Evolutionary conservation across 2,329 filamentous ascomycete species (phyloP).

Genomic region (Calonectria henricotiae): DNA sequence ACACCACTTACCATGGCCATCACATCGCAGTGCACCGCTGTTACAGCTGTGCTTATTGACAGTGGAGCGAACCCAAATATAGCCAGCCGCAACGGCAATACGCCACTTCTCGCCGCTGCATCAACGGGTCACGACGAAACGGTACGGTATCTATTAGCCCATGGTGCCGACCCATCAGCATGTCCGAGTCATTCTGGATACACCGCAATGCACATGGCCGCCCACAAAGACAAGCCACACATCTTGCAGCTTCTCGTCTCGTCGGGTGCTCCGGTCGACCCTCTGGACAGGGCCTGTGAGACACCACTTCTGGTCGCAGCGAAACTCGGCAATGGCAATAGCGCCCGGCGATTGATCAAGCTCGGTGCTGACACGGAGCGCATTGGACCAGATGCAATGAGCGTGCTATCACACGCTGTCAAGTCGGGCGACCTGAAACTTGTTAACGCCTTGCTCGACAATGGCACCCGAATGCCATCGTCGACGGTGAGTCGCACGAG

Average conservation of each 20-base stretch:
- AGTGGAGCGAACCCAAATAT: constrained; percentile 51
- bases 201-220: constrained; percentile 53
- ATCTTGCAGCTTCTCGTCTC: constrained; percentile 48
- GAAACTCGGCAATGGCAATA: constrained; percentile 50
- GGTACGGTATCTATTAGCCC: constrained; percentile 50
- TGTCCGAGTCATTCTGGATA: constrained; percentile 49
- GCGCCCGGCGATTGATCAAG: constrained; percentile 47
- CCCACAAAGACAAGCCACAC: constrained; percentile 50
- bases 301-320: constrained; percentile 52
- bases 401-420: constrained; percentile 53
- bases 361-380: constrained; percentile 51
- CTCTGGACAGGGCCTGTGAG: constrained; percentile 48
- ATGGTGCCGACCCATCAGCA: constrained; percentile 49
- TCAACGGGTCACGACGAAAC: constrained; percentile 53
- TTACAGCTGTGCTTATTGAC: constrained; percentile 51
- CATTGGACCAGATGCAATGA: constrained; percentile 51
- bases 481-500: constrained; percentile 33
- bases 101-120: constrained; percentile 50
- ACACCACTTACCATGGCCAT: constrained; percentile 53
- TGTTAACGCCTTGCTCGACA: constrained; percentile 47
- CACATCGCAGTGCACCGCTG: constrained; percentile 49
- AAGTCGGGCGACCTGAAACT: constrained; percentile 48
- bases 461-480: constrained; percentile 46
- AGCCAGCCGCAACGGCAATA: constrained; percentile 51
- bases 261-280: constrained; percentile 48